phyloP scores from a whole-genome alignment of 2,329 filamentous ascomycete species.

The Metarhizium sp. region DNA sequence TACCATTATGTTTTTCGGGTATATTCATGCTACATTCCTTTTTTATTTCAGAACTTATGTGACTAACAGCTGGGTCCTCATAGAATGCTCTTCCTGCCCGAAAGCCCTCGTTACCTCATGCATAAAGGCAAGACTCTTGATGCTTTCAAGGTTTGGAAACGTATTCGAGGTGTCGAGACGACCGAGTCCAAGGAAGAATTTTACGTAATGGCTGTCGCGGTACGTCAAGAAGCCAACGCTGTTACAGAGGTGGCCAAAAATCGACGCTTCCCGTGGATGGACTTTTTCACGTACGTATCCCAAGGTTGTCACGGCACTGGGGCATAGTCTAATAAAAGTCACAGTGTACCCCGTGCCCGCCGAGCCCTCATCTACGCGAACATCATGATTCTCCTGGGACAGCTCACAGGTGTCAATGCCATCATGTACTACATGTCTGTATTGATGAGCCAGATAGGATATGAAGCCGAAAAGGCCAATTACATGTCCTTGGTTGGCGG shows the following conservation, averaged over 20 bases:
- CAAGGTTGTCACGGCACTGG: not conserved
- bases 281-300: constrained; percentile 51
- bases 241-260: constrained; percentile 41
- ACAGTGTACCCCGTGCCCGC: constrained; percentile 49
- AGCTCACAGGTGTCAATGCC: constrained; percentile 62
- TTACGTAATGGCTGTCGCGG: constrained; percentile 59
- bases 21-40: not conserved
- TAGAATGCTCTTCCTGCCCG: constrained; percentile 64
- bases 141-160: constrained; percentile 59
- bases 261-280: constrained; percentile 57
- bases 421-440: constrained; percentile 66
- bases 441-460: constrained; percentile 59
- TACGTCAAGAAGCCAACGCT: constrained; percentile 45
- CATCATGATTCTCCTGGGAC: constrained; percentile 60
- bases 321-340: not conserved
- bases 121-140: constrained; percentile 44
- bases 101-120: constrained; percentile 60
- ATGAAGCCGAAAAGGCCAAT: constrained; percentile 49
- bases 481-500: constrained; percentile 71
- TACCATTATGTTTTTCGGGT: constrained; percentile 27
- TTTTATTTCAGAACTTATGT: not conserved
- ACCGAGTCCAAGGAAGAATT: constrained; percentile 58
- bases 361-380: constrained; percentile 59
- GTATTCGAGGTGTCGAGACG: constrained; percentile 52
- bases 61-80: constrained; percentile 30